phyloP scores from a whole-genome alignment of 495 filamentous ascomycete genomes.

The Polyplosphaeria fusca region DNA sequence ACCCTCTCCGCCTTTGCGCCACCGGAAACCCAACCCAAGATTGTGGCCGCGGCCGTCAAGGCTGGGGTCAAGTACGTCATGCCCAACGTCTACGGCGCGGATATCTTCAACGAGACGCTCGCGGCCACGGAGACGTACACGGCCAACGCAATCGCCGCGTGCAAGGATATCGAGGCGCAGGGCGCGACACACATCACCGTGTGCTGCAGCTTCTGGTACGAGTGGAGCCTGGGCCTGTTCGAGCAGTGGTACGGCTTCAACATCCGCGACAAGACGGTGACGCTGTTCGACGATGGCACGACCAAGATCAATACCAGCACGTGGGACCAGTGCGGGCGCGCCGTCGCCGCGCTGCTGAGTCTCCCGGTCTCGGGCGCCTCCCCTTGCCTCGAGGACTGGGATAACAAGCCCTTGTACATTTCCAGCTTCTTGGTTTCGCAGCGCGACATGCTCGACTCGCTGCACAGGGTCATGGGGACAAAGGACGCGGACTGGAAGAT shows the following conservation, averaged over 20 bases:
- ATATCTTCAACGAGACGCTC: constrained; percentile 41
- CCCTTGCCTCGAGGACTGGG: constrained; percentile 35
- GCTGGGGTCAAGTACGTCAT: constrained; percentile 61
- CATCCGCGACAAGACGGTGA: constrained; percentile 13
- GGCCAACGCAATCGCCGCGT: constrained; percentile 8
- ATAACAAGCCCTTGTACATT: constrained; percentile 44
- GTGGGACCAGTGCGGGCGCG: constrained; percentile 44
- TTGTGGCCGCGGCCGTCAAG: constrained; percentile 58
- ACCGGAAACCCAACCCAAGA: constrained; percentile 44
- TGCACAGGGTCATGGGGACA: constrained; percentile 53
- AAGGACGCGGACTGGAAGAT: constrained; percentile 58
- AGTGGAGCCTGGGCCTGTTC: constrained; percentile 30
- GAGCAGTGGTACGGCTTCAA: constrained; percentile 27
- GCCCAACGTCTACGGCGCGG: constrained; percentile 56
- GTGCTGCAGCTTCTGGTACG: constrained; percentile 49
- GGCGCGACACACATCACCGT: constrained; percentile 53
- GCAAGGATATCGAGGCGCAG: constrained; percentile 42
- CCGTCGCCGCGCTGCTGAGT: constrained; percentile 43
- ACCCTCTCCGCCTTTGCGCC: constrained; percentile 48
- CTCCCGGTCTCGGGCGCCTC: constrained; percentile 47
- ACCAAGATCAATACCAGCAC: constrained; percentile 40
- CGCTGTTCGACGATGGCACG: constrained; percentile 29
- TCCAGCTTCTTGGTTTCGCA: constrained; percentile 47
- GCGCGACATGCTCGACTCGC: constrained; percentile 47
- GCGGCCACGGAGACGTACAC: constrained; percentile 39